A percentile compares a stretch with the other conserved stretches of the same genome.
These are phyloP conservation scores for Xylaria palmicola DNA, from an alignment of 495 filamentous ascomycete genomes.

Conservation along the genomic window DNA sequence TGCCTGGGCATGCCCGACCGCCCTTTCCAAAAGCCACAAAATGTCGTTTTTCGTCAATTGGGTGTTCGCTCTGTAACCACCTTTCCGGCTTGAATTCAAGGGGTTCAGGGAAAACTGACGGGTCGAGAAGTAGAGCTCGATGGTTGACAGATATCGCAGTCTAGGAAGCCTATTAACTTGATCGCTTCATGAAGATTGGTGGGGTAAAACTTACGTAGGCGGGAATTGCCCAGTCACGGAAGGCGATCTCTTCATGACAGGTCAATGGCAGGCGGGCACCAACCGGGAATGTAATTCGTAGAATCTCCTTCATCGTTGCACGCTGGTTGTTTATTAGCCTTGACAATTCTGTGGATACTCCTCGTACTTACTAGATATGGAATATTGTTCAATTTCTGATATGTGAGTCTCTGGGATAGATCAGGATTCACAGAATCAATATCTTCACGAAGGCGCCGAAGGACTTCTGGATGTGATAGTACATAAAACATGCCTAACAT, in stretches of 20 bases:
- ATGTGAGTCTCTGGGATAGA: neutral
- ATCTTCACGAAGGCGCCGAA: neutral
- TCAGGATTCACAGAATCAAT: neutral
- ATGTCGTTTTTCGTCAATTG: conserved; percentile 4
- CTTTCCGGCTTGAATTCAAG: neutral
- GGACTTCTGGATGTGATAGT: neutral
- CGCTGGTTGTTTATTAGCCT: neutral
- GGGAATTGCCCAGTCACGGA: neutral
- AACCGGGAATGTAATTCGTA: neutral
- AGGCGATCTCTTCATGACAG: neutral
- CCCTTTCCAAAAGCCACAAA: conserved; percentile 10
- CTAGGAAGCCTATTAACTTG: neutral
- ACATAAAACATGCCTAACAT: conserved; percentile 4
- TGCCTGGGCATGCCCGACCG: neutral
- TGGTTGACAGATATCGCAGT: conserved; percentile 2
- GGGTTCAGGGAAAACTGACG: neutral
- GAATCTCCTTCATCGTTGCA: conserved; percentile 1
- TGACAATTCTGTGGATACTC: neutral
- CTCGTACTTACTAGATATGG: neutral
- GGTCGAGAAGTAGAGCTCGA: neutral
- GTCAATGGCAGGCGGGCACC: neutral
- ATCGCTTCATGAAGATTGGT: neutral
- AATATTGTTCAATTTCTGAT: neutral
- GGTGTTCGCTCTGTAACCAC: neutral
- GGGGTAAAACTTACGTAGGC: neutral